Base-by-base conservation (phyloP, 2,329 filamentous ascomycete genomes). In the Ascochyta viciae-villosae region DNA sequence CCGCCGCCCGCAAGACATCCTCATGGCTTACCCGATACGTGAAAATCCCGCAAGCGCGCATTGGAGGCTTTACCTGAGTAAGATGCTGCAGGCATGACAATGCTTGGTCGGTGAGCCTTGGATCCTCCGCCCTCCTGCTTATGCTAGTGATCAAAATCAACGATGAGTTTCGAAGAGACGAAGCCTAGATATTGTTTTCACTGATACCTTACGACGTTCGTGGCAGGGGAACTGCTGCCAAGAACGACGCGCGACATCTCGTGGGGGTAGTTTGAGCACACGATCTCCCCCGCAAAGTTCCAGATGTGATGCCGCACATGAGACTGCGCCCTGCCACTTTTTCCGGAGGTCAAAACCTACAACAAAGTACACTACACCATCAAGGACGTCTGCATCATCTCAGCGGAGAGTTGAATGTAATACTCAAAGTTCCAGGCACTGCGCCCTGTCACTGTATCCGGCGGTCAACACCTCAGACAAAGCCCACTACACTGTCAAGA, bases 41-140 rank as follows among this genome's bases (percentile, higher is more conserved):
- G 41, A 62, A 66, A 66, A 66, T 65, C 54, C 63, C 65, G 65
- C 61, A 64, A 45, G 23, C 48, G 23, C 39, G 27, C 53, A 33
- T 23, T 16, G 9, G 19, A 40, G 33, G 26, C 44, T 37, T 44
- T 39, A 49, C 43, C 42, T 31, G 26, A 48, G 56, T 48, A 40
- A 41, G 31, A 45, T 49, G 51, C 42, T 50, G 24, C 16, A 24
- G 37, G 33, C 31, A 39, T 33, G 27, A 35, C 15, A 31, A 52
- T 42, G 29, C 49, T 47, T 33, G 60, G 23, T 33, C 42, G 23
- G 34, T 43, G 50, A 41, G 40, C 39, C 22, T 55, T 40, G n/a
- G 27, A 7, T 9, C 12, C n/a, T 44, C 31, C 13, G 16, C 22
- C 8, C 29, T 26, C 34, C 16, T 27, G 24, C 24, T 27, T 16